Evolutionary conservation across 2,329 filamentous ascomycete species (phyloP), one percentile per base, ranked within the genome.

Genomic region (Sclerotinia minor): DNA sequence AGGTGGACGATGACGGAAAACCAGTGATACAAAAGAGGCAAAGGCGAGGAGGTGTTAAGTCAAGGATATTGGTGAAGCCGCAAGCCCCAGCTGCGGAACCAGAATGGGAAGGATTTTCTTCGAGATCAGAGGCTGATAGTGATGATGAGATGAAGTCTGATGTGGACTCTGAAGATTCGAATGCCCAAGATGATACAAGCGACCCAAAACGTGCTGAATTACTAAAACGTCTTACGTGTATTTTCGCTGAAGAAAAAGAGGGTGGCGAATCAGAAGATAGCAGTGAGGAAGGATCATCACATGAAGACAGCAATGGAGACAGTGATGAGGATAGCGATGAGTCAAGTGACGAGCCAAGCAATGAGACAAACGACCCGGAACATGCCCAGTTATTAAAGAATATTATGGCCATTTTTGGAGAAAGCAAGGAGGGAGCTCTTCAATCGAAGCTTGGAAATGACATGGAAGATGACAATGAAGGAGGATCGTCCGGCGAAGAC

Each of bases 11-110:
- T 1, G 87, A 89, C 68, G 76, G 94, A 8, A 87, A 87, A 67
- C 95, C 94, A 0, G 82, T 97, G 3, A 87, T 98, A 64, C 89
- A 91, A 75, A 95, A 92, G 77, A 85, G 92, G 64, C 93, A 94
- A 78, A 90, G 89, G 72, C 84, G 89, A 78, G 83, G 88, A 77
- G 83, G 85, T 5, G 80, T 89, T 21, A 83, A 84, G 70, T 83
- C 83, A 3, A 89, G 85, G 69, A 73, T 83, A 24, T 81, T 85
- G 76, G 81, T 77, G 76, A 81, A 77, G 73, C 82, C 81, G 70
- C 78, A 79, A 67, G 78, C 79, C 1, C 76, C 78, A 19, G 52
- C 45, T 4, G 79, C 81, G 17, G 84, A 86, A 67, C 76, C 79
- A 2, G 86, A 85, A 71, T 91, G 87, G 87, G 81, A 82, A 69